Percentiles rank a stretch among this genome's conserved stretches.
Conservation (phyloP, 2,329 filamentous ascomycete genomes). For the Exutisphaerella laricina region DNA sequence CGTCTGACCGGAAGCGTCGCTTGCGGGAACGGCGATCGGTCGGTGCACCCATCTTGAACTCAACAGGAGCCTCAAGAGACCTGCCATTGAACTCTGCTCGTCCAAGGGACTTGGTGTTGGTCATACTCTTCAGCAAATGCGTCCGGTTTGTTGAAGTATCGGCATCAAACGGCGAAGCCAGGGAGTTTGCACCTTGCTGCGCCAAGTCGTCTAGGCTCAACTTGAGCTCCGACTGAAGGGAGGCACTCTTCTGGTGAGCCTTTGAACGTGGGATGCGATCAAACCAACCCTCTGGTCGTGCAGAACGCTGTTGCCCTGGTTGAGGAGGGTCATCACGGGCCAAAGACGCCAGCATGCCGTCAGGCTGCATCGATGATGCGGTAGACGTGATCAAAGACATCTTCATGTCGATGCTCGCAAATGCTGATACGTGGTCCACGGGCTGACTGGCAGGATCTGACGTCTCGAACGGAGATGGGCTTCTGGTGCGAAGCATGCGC, state of each 20-base stretch:
- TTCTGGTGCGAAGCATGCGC: conserved; percentile 54
- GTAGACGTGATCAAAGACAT: conserved; percentile 48
- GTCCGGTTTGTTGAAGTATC: conserved; percentile 18
- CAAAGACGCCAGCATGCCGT: conserved; percentile 44
- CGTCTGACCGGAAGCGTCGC: conserved; percentile 52
- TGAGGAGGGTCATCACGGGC: conserved; percentile 30
- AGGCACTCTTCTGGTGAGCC: conserved; percentile 48
- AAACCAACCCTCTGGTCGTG: conserved; percentile 38
- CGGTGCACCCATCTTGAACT: conserved; percentile 46
- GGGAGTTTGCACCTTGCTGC: conserved; percentile 14
- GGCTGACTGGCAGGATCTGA: conserved; percentile 29
- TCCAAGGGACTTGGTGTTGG: conserved; percentile 30
- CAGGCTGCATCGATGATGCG: conserved; percentile 48
- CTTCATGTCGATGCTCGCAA: conserved; percentile 47
- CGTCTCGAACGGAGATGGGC: conserved; percentile 52
- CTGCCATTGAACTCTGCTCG: conserved; percentile 28
- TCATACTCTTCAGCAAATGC: conserved; percentile 33
- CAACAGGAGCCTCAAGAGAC: conserved; percentile 49
- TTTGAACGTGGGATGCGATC: conserved; percentile 40
- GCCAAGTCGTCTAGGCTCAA: conserved; percentile 28
- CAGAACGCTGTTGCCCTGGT: conserved; percentile 16
- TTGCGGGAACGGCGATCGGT: conserved; percentile 51
- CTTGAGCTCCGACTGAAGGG: conserved; percentile 44
- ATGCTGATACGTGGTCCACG: conserved; percentile 32
- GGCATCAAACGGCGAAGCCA: conserved; percentile 43